Base-by-base conservation (phyloP, 2,329 filamentous ascomycete genomes). In the Claviceps lovelessii region DNA sequence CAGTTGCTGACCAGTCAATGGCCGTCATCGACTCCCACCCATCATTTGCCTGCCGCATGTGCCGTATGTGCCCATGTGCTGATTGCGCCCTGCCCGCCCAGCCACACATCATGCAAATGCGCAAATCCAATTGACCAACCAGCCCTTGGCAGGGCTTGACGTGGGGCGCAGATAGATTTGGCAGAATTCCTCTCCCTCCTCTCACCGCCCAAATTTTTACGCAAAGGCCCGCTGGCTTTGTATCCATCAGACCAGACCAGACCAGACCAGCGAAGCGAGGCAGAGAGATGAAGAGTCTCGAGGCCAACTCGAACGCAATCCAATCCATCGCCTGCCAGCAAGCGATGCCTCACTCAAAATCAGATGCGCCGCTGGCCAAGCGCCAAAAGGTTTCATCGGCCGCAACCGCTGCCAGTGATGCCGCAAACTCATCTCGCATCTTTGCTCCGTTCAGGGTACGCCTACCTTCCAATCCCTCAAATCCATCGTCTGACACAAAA, bases 391-490 rank as follows among this genome's bases (percentile, higher is more conserved):
- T 82, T 56, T 70, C 73, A 58, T 70, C 75, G 9, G 60, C 60
- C 7, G 60, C 65, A 53, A 64, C 69, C 55, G 52, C 69, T 63
- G 60, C 70, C 48, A 64, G 74, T 60, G 58, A 69, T 60, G 58
- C 72, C n/a, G 61, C 63, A 54, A 68, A 73, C 63, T 77, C 79
- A 55, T 94, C 90, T 11, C 81, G 83, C 66, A 89, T 97, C 61
- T 97, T 98, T 75, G 87, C 90, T 63, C 91, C 93, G 1, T 97
- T 91, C 72, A 77, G 93, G 69, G 90, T 94, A 83, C 61, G 84
- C 70, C 44, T n/a, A 9, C 13, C 41, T 39, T 46, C 33, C 41
- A 15, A 39, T 23, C 23, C 23, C 2, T 23, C 23, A 23, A 23
- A 23, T 23, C 3, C 23, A 23, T 13, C 4, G 11, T 13, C 53